Evolutionary conservation across 192 early-diverging fungal genomes (phyloP).

Genomic region (Kappamyces sp.): DNA sequence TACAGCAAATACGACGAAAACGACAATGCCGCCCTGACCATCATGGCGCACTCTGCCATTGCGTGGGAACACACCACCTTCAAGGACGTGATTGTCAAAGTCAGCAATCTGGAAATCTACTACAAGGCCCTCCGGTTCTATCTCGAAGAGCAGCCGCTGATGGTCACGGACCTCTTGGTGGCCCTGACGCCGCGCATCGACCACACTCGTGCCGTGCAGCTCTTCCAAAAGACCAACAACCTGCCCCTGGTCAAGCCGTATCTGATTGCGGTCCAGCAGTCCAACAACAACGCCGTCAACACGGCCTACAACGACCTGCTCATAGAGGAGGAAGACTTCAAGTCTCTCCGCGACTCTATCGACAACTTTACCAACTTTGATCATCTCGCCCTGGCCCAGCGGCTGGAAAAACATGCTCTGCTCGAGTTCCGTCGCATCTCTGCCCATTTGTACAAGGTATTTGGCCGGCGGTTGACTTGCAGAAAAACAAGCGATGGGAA

Average conservation of each 20-base stretch:
- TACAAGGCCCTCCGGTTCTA: slow-evolving; percentile 98
- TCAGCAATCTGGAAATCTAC: slow-evolving; percentile 94
- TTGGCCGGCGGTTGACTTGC: not conserved
- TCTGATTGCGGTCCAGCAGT: slow-evolving; percentile 86
- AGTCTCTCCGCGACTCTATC: slow-evolving; percentile 87
- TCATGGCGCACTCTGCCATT: slow-evolving; percentile 92
- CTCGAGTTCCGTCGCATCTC: slow-evolving; percentile 97
- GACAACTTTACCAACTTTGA: slow-evolving; percentile 96
- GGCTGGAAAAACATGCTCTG: slow-evolving; percentile 92
- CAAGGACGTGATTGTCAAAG: slow-evolving; percentile 97
- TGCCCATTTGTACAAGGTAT: slow-evolving; percentile 85
- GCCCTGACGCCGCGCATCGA: slow-evolving; percentile 87
- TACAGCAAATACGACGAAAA: slow-evolving; percentile 99
- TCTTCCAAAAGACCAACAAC: slow-evolving; percentile 98
- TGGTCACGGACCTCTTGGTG: slow-evolving; percentile 87
- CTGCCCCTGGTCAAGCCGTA: slow-evolving; percentile 95
- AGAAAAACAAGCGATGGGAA: slow-evolving; percentile 91
- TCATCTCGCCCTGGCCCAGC: slow-evolving; percentile 79
- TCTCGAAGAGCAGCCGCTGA: slow-evolving; percentile 89
- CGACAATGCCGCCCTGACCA: slow-evolving; percentile 93
- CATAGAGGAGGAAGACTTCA: slow-evolving; percentile 97
- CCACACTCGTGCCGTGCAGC: slow-evolving; percentile 93
- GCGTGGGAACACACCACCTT: slow-evolving; percentile 96
- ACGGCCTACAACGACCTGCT: slow-evolving; percentile 91
- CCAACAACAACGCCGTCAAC: slow-evolving; percentile 94